phyloP scores from a whole-genome alignment of 1,284 basidiomycete genomes.

The Dichomitus squalens region DNA sequence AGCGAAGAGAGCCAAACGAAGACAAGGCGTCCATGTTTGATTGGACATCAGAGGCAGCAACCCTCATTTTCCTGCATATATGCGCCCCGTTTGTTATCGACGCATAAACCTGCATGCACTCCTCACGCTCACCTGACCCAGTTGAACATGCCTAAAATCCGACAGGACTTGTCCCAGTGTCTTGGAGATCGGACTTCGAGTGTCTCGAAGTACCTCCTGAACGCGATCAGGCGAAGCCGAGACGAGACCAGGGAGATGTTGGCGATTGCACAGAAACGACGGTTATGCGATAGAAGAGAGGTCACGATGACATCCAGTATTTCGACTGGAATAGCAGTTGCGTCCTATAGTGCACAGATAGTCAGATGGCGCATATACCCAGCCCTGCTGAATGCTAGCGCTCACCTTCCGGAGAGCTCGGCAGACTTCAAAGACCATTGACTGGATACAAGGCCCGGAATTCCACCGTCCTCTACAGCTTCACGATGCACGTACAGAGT shows the following conservation, averaged over 20 bases:
- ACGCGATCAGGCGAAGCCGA: conserved; percentile 43
- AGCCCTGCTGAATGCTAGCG: neutral
- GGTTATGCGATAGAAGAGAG: conserved; percentile 29
- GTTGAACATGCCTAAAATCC: conserved; percentile 24
- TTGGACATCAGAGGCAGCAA: conserved; percentile 20
- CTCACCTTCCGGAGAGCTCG: neutral
- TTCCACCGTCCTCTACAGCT: too few species aligned
- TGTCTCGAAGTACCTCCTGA: conserved; percentile 42
- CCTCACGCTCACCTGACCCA: conserved; percentile 33
- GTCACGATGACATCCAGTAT: conserved; percentile 45
- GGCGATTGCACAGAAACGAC: conserved; percentile 36
- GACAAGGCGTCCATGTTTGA: conserved; percentile 18
- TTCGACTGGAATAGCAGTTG: conserved; percentile 41
- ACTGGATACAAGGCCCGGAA: too few species aligned
- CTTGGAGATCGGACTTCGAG: conserved; percentile 31
- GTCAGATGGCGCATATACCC: neutral
- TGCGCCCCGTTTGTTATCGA: conserved; percentile 25
- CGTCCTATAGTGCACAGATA: neutral
- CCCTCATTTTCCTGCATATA: conserved; percentile 25
- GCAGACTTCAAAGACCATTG: too few species aligned
- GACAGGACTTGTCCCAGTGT: conserved; percentile 30
- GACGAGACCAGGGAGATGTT: conserved; percentile 44
- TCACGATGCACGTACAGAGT: too few species aligned
- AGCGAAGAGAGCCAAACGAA: conserved; percentile 21
- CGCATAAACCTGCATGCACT: neutral